Percentiles rank a stretch among this genome's conserved stretches.
Evolutionary conservation across 2,329 filamentous ascomycete genomes (phyloP).

Genomic region (Metarhizium sp.): DNA sequence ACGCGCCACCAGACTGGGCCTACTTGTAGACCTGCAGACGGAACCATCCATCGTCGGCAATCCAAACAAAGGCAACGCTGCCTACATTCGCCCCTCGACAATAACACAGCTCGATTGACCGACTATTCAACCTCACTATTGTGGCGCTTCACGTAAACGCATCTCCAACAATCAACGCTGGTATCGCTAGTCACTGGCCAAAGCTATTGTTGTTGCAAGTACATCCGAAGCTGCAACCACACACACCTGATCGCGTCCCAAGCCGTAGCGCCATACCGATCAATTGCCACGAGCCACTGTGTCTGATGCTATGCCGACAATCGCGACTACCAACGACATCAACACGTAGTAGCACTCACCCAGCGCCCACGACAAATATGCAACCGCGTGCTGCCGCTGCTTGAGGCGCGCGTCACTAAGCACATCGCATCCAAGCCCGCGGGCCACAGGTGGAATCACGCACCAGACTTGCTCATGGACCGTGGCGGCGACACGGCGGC

Average conservation of each 20-base stretch:
- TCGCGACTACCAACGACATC: not conserved
- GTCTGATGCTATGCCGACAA: not conserved
- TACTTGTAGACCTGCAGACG: no score
- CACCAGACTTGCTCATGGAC: conserved; percentile 4
- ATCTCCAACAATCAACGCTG: no score
- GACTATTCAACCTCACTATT: no score
- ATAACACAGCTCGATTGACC: no score
- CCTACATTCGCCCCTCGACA: no score
- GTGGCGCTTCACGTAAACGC: no score
- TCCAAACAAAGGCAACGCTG: no score
- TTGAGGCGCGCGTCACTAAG: conserved; percentile 4
- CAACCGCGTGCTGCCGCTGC: not conserved
- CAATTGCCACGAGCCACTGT: not conserved
- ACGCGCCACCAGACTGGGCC: no score
- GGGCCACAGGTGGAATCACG: not conserved
- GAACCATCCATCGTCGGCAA: no score
- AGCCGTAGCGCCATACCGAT: not conserved
- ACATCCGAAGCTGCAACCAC: not conserved
- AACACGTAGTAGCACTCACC: not conserved
- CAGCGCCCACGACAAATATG: conserved; percentile 2
- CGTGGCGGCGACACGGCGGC: not conserved
- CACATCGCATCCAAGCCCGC: not conserved
- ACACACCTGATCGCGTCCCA: not conserved
- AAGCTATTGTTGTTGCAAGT: no score
- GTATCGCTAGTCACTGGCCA: no score